Evolutionary conservation across 148 eudicot species (phyloP).

Genomic region (Silene uniflora): DNA sequence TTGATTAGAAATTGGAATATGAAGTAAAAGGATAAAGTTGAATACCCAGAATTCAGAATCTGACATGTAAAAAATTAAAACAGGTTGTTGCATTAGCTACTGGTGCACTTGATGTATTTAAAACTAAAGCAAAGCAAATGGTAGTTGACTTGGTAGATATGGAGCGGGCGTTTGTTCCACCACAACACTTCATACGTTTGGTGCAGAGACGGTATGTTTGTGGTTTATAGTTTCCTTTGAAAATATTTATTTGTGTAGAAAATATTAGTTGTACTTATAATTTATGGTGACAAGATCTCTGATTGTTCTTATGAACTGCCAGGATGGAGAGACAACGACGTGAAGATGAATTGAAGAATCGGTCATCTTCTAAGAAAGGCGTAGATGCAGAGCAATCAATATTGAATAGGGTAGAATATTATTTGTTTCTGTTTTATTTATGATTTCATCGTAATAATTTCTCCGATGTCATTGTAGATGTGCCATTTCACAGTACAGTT

Average conservation of each 20-base stretch:
- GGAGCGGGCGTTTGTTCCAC: constrained; percentile 99
- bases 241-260: neutral
- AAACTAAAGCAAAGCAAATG: constrained; percentile 93
- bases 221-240: neutral
- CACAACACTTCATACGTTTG: constrained; percentile 96
- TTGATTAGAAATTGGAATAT: neutral
- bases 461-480: neutral
- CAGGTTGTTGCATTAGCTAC: constrained; percentile 93
- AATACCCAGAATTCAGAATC: neutral
- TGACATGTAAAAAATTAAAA: constrained; percentile 14
- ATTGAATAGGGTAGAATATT: constrained; percentile 60
- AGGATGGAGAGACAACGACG: constrained; percentile 99
- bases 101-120: constrained; percentile 82
- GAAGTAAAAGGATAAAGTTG: neutral
- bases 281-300: neutral
- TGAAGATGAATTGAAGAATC: constrained; percentile 76
- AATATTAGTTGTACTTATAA: neutral
- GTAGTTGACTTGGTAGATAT: constrained; percentile 95
- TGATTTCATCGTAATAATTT: neutral
- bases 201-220: constrained; percentile 90
- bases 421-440: constrained; percentile 3
- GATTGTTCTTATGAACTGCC: constrained; percentile 25
- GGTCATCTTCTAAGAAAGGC: constrained; percentile 71
- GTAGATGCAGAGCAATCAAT: constrained; percentile 75
- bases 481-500: constrained; percentile 4